These are phyloP conservation scores for Chaetomium fimeti DNA, from an alignment of 495 filamentous ascomycete genomes.

Conservation along the genomic window DNA sequence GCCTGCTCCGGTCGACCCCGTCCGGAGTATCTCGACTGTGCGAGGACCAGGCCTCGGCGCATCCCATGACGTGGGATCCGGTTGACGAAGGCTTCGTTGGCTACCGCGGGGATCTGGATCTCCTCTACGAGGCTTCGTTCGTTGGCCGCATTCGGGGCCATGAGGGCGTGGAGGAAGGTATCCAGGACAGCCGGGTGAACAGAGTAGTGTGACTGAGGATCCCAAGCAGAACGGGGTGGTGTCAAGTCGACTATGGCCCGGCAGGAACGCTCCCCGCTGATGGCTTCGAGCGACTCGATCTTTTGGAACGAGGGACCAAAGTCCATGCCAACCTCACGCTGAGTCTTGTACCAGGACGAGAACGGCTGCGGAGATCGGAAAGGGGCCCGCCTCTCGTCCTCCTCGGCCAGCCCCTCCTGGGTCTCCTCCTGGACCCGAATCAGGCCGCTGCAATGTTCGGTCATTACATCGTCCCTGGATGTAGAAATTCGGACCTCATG, in stretches of 20 bases:
- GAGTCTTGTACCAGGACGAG: constrained; percentile 37
- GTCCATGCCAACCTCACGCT: constrained; percentile 28
- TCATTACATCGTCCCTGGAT: not conserved
- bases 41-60: not conserved
- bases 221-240: constrained; percentile 27
- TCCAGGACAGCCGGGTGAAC: constrained; percentile 47
- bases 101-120: constrained; percentile 3
- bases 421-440: constrained; percentile 18
- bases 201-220: constrained; percentile 35
- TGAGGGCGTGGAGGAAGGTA: constrained; percentile 35
- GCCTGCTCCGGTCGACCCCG: constrained; percentile 11
- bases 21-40: constrained; percentile 10
- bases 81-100: too few species aligned
- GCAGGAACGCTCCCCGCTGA: constrained; percentile 25
- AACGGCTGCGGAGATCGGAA: constrained; percentile 15
- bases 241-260: constrained; percentile 13
- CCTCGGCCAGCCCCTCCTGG: not conserved
- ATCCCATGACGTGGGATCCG: not conserved
- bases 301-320: constrained; percentile 38
- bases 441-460: constrained; percentile 21
- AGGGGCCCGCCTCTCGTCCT: not conserved
- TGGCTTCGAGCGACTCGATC: constrained; percentile 25
- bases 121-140: constrained; percentile 19
- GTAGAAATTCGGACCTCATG: constrained; percentile 25
- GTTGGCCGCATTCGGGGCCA: constrained; percentile 14